phyloP scores from a whole-genome alignment of 2,329 filamentous ascomycete genomes.

The Sporothrix brasiliensis region DNA sequence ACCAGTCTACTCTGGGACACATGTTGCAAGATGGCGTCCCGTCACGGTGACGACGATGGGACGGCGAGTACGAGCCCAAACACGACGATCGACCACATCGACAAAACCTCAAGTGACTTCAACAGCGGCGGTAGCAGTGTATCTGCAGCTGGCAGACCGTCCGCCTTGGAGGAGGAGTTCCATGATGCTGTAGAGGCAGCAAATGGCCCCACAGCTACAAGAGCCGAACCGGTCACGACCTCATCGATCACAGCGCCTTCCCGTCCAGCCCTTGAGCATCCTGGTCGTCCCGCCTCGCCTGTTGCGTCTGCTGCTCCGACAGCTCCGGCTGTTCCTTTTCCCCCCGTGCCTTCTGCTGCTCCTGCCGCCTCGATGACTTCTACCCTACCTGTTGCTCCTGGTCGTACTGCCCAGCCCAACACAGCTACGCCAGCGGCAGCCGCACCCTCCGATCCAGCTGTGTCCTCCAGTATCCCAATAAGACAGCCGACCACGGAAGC shows the following conservation, averaged over 20 bases:
- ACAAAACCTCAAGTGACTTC: not conserved
- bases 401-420: not conserved
- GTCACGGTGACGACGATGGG: constrained; percentile 29
- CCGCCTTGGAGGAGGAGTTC: not conserved
- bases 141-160: not conserved
- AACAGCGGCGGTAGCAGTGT: not conserved
- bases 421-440: too few relatives aligned
- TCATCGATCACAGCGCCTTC: not conserved
- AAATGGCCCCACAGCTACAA: not conserved
- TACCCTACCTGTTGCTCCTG: not conserved
- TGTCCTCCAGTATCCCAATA: not conserved
- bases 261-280: not conserved
- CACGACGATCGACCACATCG: not conserved
- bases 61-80: not conserved
- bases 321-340: not conserved
- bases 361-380: not conserved
- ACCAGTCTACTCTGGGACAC: constrained; percentile 14
- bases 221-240: not conserved
- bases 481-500: not conserved
- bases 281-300: not conserved
- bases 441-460: not conserved
- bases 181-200: not conserved
- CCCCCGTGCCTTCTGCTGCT: not conserved
- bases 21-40: constrained; percentile 31
- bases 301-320: not conserved